Percentiles rank a stretch among this genome's conserved stretches.
These are phyloP conservation scores for Miamiensis avidus DNA, from an alignment of 169 alveolate species.

Conservation along the genomic window DNA sequence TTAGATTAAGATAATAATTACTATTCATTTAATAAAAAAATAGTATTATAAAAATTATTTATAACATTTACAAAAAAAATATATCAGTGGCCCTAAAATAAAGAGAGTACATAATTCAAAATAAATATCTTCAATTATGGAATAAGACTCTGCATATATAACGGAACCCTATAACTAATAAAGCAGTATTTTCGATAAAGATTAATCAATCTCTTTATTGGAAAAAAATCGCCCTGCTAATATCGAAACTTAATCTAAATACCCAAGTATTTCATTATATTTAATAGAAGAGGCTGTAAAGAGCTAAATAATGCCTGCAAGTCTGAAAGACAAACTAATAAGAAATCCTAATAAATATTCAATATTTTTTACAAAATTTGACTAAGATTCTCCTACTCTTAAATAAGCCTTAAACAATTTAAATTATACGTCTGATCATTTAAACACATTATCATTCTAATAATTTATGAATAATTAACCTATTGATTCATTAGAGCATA, in stretches of 20 bases:
- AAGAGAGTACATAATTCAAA: too few species aligned
- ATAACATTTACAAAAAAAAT: too few species aligned
- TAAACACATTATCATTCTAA: background rate
- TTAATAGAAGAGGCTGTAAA: background rate
- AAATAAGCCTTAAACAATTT: background rate
- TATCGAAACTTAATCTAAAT: too few species aligned
- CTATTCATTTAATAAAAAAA: too few species aligned
- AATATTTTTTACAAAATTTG: background rate
- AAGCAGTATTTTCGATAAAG: too few species aligned
- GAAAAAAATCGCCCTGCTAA: background rate
- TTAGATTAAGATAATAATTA: too few species aligned
- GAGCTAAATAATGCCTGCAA: background rate
- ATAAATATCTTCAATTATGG: background rate
- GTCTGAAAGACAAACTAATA: background rate
- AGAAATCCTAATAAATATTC: background rate
- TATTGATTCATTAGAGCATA: background rate
- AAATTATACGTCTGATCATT: background rate
- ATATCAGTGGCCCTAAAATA: too few species aligned
- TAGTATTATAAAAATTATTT: too few species aligned
- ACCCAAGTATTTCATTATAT: background rate
- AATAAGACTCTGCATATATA: background rate
- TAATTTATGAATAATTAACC: background rate
- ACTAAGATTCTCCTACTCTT: background rate
- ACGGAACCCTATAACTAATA: background rate
- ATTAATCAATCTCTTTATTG: too few species aligned